Conservation (phyloP, 1,284 basidiomycete genomes). For the Pisolithus thermaeus region DNA sequence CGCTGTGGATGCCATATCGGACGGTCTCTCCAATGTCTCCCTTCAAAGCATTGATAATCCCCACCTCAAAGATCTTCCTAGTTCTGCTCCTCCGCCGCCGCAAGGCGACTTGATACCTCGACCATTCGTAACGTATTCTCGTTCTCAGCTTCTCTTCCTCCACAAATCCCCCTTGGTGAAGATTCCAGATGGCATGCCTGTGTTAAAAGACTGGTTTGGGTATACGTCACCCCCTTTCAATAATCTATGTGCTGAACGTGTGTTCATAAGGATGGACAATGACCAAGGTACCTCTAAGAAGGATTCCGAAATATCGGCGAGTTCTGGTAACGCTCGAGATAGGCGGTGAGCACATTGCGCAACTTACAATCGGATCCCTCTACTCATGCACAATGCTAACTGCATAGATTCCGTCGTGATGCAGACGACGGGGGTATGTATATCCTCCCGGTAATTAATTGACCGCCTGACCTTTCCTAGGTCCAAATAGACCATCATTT, state of each 20-base stretch:
- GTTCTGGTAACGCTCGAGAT: conserved; percentile 51
- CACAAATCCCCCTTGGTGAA: conserved; percentile 74
- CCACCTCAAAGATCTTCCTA: conserved; percentile 6
- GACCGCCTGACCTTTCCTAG: conserved; percentile 31
- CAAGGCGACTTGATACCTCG: conserved; percentile 19
- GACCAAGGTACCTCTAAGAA: conserved; percentile 60
- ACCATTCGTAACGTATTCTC: conserved; percentile 58
- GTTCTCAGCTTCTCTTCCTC: conserved; percentile 60
- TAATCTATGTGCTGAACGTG: conserved; percentile 14
- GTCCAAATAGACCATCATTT: conserved; percentile 58
- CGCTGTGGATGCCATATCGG: conserved; percentile 16
- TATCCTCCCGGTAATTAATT: conserved; percentile 8
- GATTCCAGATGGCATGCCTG: conserved; percentile 69
- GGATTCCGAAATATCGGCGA: conserved; percentile 49
- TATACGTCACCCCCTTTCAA: conserved; percentile 33
- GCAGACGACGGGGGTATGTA: conserved; percentile 61
- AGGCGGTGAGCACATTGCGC: conserved; percentile 63
- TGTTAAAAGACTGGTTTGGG: conserved; percentile 86
- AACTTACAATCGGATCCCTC: conserved; percentile 44
- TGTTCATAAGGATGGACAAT: conserved; percentile 44
- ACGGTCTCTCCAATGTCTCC: conserved; percentile 20
- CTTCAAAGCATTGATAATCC: conserved; percentile 11
- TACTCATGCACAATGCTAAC: conserved; percentile 39
- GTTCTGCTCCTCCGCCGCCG: conserved; percentile 5
- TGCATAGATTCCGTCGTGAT: conserved; percentile 64